These are phyloP conservation scores for Hsuehochloa calcarea DNA, from an alignment of 176 grass and related monocot species.

Conservation along the genomic window DNA sequence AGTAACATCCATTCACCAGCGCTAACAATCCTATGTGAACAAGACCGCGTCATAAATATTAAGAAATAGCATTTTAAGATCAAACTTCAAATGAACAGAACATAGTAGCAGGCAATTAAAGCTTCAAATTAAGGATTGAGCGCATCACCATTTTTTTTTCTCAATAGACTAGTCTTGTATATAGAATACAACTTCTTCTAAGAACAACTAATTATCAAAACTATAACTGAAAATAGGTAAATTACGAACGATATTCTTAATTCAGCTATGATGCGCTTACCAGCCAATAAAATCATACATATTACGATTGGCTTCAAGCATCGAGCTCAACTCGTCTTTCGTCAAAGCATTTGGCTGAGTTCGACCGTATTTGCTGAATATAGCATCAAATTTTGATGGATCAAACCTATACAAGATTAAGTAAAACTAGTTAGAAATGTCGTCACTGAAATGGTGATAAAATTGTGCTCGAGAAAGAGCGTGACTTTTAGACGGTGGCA, in stretches of 20 bases:
- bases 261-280: slow-evolving; percentile 23
- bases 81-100: neutral
- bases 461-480: neutral
- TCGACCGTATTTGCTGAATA: slow-evolving; percentile 66
- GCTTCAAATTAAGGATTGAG: neutral
- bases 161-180: neutral
- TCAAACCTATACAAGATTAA: slow-evolving; percentile 42
- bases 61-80: neutral
- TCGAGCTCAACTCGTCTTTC: slow-evolving; percentile 32
- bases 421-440: neutral
- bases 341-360: slow-evolving; percentile 52
- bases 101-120: no score
- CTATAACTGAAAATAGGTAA: neutral
- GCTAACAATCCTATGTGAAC: neutral
- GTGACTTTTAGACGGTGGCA: neutral
- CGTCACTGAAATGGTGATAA: neutral
- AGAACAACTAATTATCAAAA: neutral
- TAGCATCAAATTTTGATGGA: slow-evolving; percentile 67
- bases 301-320: slow-evolving; percentile 60
- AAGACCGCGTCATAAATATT: neutral
- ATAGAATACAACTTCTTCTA: neutral
- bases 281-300: slow-evolving; percentile 45
- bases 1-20: slow-evolving; percentile 47
- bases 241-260: neutral
- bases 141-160: neutral